Evolutionary conservation across 192 early-diverging fungal genomes (phyloP).

Genomic region (Umbelopsis sp.): DNA sequence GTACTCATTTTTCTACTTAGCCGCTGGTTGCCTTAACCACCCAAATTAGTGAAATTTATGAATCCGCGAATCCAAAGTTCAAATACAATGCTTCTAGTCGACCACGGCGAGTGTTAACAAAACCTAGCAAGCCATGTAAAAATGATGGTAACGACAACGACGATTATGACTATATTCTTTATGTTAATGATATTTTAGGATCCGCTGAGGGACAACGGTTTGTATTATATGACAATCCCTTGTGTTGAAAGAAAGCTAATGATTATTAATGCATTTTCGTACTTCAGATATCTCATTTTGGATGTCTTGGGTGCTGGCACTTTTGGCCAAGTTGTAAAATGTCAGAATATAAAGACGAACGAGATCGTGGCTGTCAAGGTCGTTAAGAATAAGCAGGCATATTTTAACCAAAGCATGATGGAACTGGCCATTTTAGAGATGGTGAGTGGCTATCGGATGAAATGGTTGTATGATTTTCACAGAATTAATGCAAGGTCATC

Average conservation of each 20-base stretch:
- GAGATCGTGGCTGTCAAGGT: conserved; percentile 95
- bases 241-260: not conserved
- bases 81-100: conserved; percentile 80
- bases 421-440: conserved; percentile 93
- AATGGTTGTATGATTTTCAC: not conserved
- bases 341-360: conserved; percentile 89
- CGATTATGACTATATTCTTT: conserved; percentile 96
- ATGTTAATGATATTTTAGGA: conserved; percentile 95
- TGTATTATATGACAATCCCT: conserved; percentile 8
- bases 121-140: conserved; percentile 86
- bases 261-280: not conserved
- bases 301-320: conserved; percentile 96
- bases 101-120: conserved; percentile 94
- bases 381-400: conserved; percentile 97
- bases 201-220: conserved; percentile 86
- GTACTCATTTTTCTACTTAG: conserved; percentile 11
- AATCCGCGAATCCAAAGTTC: conserved; percentile 72
- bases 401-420: conserved; percentile 97
- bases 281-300: conserved; percentile 80
- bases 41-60: conserved; percentile 29
- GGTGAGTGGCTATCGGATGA: conserved; percentile 39
- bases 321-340: conserved; percentile 99
- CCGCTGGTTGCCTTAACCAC: conserved; percentile 27
- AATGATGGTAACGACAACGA: conserved; percentile 97
- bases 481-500: not conserved